These are phyloP conservation scores for Apiospora kogelbergensis DNA, from an alignment of 2,329 filamentous ascomycete genomes.

Conservation along the genomic window DNA sequence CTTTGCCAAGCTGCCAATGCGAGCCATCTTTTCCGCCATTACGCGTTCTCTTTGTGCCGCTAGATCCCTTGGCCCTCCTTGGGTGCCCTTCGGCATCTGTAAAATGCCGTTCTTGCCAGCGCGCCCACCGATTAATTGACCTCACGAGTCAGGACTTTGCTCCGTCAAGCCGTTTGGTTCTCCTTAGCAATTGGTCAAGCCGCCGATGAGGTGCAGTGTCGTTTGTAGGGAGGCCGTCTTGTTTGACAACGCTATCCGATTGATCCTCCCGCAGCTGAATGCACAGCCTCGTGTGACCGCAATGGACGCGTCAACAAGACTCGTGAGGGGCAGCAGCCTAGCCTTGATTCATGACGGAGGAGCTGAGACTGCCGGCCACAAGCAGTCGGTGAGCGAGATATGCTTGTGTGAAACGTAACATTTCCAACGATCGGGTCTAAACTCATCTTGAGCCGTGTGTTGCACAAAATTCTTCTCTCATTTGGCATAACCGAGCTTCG, in stretches of 20 bases:
- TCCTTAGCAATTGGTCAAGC: background rate
- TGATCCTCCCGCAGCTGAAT: background rate
- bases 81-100: background rate
- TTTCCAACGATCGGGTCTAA: background rate
- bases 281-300: background rate
- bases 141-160: background rate
- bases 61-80: conserved; percentile 1
- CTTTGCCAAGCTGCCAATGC: conserved; percentile 5
- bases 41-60: background rate
- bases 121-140: background rate
- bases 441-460: background rate
- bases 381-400: background rate
- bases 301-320: background rate
- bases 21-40: background rate
- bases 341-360: background rate
- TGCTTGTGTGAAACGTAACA: background rate
- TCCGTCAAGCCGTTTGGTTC: background rate
- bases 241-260: background rate
- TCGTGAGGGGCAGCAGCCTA: background rate
- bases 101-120: background rate
- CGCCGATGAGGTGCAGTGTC: background rate
- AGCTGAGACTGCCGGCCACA: background rate
- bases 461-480: background rate
- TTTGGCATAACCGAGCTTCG: conserved; percentile 3
- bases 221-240: background rate